These are phyloP conservation scores for Thoreauomyces humboldtii DNA, from an alignment of 192 early-diverging fungal genomes.

Conservation along the genomic window DNA sequence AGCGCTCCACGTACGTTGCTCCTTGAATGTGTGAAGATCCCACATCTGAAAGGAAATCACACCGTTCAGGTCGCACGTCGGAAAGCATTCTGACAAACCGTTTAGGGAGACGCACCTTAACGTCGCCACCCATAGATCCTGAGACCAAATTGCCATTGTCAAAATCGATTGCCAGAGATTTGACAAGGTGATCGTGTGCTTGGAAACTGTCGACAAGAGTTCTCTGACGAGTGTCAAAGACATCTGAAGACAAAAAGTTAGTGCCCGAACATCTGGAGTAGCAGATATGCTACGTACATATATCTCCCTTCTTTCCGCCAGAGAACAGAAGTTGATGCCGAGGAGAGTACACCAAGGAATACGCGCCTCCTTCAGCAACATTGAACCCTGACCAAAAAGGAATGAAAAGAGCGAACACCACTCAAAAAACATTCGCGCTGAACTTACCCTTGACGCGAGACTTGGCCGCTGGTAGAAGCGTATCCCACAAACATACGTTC, in stretches of 20 bases:
- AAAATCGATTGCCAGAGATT: slow-evolving; percentile 62
- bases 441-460: slow-evolving; percentile 48
- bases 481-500: slow-evolving; percentile 77
- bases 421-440: not conserved
- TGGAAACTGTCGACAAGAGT: slow-evolving; percentile 62
- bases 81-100: too few species aligned
- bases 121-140: slow-evolving; percentile 63
- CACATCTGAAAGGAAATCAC: slow-evolving; percentile 17
- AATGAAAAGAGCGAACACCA: too few species aligned
- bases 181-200: slow-evolving; percentile 67
- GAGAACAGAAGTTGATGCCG: slow-evolving; percentile 63
- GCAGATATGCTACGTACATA: slow-evolving; percentile 58
- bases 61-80: too few species aligned
- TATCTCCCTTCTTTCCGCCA: slow-evolving; percentile 73
- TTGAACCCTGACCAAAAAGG: slow-evolving; percentile 44
- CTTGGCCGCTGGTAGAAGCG: slow-evolving; percentile 64
- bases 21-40: slow-evolving; percentile 27
- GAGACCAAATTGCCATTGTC: slow-evolving; percentile 57
- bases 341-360: slow-evolving; percentile 61
- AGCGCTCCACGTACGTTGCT: slow-evolving; percentile 46
- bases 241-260: slow-evolving; percentile 39
- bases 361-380: slow-evolving; percentile 62
- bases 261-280: not conserved
- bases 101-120: slow-evolving; percentile 20
- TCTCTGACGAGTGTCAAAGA: slow-evolving; percentile 72